Conservation (phyloP, 805 yeast genomes). For the Cyberlindnera japonica region DNA sequence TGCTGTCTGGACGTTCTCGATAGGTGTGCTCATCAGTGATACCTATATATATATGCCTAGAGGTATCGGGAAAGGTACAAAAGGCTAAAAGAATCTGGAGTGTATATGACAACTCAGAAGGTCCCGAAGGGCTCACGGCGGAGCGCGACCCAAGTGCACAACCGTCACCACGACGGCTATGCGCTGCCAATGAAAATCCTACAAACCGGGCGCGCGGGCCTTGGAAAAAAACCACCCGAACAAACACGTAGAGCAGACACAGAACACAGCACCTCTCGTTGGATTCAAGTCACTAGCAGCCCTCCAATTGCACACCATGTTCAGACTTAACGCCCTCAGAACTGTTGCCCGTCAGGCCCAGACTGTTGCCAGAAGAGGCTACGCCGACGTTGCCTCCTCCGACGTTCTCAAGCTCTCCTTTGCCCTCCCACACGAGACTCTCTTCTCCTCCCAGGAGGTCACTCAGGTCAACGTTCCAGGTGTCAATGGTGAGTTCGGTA, state of each 20-base stretch:
- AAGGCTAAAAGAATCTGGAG: not conserved
- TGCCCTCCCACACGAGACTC: conserved; percentile 82
- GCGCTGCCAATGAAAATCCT: conserved; percentile 7
- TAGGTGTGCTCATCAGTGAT: conserved; percentile 14
- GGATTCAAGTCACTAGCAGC: not conserved
- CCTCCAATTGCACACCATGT: conserved; percentile 19
- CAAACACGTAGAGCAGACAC: not conserved
- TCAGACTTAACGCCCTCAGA: conserved; percentile 28
- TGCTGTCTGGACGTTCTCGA: conserved; percentile 12
- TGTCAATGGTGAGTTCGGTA: conserved; percentile 93
- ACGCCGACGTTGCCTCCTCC: conserved; percentile 78
- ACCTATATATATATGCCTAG: not conserved
- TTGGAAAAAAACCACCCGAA: conserved; percentile 7
- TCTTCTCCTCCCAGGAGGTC: conserved; percentile 46
- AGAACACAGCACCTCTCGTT: not conserved
- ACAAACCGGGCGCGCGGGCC: not conserved
- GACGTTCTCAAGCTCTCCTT: conserved; percentile 83
- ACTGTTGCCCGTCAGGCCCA: conserved; percentile 37
- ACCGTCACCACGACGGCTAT: not conserved
- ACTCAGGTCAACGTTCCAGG: conserved; percentile 94
- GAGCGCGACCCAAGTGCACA: not conserved
- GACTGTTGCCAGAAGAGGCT: conserved; percentile 66
- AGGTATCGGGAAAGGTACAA: not conserved
- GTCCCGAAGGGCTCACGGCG: too few relatives aligned
- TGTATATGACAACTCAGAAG: too few relatives aligned